Evolutionary conservation across 768 basidiomycete species (phyloP).

Genomic region (Suillus subaureus): DNA sequence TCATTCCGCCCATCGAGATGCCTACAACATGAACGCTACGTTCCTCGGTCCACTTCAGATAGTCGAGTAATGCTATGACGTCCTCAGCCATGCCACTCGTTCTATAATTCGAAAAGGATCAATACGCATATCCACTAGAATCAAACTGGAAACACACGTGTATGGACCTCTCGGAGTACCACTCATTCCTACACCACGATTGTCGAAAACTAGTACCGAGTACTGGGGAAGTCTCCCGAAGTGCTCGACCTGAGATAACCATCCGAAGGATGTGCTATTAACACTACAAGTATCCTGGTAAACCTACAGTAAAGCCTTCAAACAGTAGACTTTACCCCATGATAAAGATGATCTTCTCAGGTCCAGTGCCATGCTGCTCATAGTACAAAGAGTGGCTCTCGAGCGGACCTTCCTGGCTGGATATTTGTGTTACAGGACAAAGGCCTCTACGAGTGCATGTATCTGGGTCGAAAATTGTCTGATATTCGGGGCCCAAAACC

Average conservation of each 20-base stretch:
- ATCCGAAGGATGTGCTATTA: constrained; percentile 64
- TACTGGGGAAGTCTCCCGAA: constrained; percentile 59
- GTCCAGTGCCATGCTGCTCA: constrained; percentile 72
- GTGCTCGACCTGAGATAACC: constrained; percentile 64
- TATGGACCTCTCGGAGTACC: constrained; percentile 74
- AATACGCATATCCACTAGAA: neutral
- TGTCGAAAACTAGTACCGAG: constrained; percentile 76
- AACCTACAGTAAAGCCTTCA: neutral
- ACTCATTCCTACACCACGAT: constrained; percentile 81
- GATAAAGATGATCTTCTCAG: constrained; percentile 69
- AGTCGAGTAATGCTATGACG: constrained; percentile 62
- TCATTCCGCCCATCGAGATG: constrained; percentile 82
- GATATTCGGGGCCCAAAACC: constrained; percentile 21
- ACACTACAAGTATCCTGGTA: constrained; percentile 41
- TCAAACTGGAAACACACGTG: constrained; percentile 44
- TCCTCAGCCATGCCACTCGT: constrained; percentile 83
- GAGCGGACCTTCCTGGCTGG: constrained; percentile 47
- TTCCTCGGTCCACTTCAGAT: constrained; percentile 68
- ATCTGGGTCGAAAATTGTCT: constrained; percentile 55
- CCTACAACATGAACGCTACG: constrained; percentile 73
- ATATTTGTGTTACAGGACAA: constrained; percentile 67
- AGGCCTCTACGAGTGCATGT: constrained; percentile 73
- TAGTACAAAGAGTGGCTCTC: constrained; percentile 80
- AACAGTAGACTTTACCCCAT: constrained; percentile 56
- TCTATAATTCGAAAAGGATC: constrained; percentile 36